Percentiles rank a stretch among this genome's conserved stretches.
Conservation (phyloP, 1,284 basidiomycete genomes). For the Cutaneotrichosporon sp. region DNA sequence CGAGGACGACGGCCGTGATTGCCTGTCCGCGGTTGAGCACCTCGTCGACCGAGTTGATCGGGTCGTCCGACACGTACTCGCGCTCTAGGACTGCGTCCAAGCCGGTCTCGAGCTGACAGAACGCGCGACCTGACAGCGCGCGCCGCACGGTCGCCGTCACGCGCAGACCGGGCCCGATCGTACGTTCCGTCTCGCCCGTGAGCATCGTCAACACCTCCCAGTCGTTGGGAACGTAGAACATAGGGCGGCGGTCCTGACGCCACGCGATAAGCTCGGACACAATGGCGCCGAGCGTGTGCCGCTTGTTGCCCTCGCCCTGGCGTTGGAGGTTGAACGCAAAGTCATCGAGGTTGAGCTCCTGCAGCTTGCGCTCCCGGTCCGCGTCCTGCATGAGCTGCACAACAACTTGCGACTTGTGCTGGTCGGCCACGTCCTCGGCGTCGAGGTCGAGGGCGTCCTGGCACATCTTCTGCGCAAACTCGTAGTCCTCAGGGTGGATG, state of each 20-base stretch:
- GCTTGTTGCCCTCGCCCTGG: slow-evolving; percentile 75
- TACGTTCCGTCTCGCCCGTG: slow-evolving; percentile 83
- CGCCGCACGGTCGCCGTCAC: slow-evolving; percentile 69
- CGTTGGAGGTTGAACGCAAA: slow-evolving; percentile 86
- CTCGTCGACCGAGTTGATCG: slow-evolving; percentile 53
- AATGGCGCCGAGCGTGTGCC: slow-evolving; percentile 83
- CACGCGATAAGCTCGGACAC: slow-evolving; percentile 83
- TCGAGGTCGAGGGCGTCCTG: slow-evolving; percentile 93
- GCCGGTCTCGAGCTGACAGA: slow-evolving; percentile 73
- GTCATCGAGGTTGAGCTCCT: slow-evolving; percentile 91
- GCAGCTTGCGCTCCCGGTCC: slow-evolving; percentile 76
- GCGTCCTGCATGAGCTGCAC: slow-evolving; percentile 82
- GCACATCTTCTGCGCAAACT: slow-evolving; percentile 97
- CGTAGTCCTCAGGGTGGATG: slow-evolving; percentile 97
- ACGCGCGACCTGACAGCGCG: slow-evolving; percentile 36
- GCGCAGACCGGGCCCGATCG: slow-evolving; percentile 75
- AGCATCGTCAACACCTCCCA: slow-evolving; percentile 94
- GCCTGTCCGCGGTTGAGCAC: slow-evolving; percentile 72
- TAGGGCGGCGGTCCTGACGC: slow-evolving; percentile 72
- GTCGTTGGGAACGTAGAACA: slow-evolving; percentile 66
- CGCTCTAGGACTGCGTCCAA: slow-evolving; percentile 78
- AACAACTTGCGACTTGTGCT: slow-evolving; percentile 79
- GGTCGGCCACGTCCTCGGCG: slow-evolving; percentile 87
- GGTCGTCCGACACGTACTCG: slow-evolving; percentile 61
- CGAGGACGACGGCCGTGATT: slow-evolving; percentile 75